A percentile compares a stretch with the other conserved stretches of the same genome.
Conservation (phyloP, 257 asterid species). For the Perilla frutescens region DNA sequence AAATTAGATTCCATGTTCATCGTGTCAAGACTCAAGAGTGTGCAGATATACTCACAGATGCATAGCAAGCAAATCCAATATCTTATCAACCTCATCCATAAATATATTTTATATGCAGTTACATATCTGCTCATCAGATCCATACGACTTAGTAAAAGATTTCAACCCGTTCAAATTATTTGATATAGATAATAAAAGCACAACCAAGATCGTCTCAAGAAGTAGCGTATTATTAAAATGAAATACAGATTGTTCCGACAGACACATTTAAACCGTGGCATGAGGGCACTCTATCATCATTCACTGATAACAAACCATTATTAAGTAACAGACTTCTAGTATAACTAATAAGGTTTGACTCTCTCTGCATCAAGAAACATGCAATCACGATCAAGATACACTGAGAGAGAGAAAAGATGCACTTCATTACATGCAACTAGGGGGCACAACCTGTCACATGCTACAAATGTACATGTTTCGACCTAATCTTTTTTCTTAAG, state of each 20-base stretch:
- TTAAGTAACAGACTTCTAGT: conserved; percentile 28
- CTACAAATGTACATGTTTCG: conserved; percentile 32
- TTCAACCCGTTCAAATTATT: conserved; percentile 29
- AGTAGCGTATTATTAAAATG: conserved; percentile 27
- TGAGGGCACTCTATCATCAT: conserved; percentile 34
- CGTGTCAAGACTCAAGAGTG: no score
- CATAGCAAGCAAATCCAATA: conserved; percentile 14
- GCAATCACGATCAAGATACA: conserved; percentile 43
- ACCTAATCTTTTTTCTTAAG: conserved; percentile 33
- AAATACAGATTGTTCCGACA: conserved; percentile 29
- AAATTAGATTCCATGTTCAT: not conserved
- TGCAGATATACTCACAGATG: not conserved
- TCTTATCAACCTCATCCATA: not conserved
- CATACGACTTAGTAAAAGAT: conserved; percentile 8
- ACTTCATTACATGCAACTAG: conserved; percentile 37
- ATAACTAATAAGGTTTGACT: conserved; percentile 41
- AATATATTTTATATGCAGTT: not conserved
- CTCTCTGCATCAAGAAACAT: conserved; percentile 37
- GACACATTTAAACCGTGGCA: conserved; percentile 26
- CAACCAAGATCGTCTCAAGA: conserved; percentile 14
- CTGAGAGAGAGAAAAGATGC: not conserved
- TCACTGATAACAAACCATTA: conserved; percentile 20
- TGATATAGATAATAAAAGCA: conserved; percentile 19
- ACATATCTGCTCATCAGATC: conserved; percentile 27
- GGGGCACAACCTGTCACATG: conserved; percentile 41